Base-by-base conservation (phyloP, 495 filamentous ascomycete species). In the Penicillium atrosanguineum region DNA sequence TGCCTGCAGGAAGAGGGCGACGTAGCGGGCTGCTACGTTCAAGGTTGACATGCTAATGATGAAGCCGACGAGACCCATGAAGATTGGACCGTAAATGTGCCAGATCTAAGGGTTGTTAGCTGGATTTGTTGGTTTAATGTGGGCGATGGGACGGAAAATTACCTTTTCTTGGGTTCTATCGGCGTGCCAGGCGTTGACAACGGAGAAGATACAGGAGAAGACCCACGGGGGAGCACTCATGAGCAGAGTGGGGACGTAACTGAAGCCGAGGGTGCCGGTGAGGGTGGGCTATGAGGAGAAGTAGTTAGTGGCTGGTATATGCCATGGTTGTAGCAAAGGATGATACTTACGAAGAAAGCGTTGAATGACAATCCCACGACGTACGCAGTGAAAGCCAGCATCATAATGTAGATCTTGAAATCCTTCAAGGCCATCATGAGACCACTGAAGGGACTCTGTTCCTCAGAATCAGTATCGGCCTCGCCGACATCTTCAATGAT, bases 1-100 rank as follows among this genome's bases (percentile, higher is more conserved):
- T 11, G 72, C 83, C 84, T 92, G 91, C 40, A 94, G 75, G 81
- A 92, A 87, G 79, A 92, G 90, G 28, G 86, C 80, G 39, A 91
- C 67, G 62, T 92, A 94, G 42, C 89, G 74, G 7, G 89, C 83
- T 0, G 74, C 89, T 0, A 79, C 72, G 14, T 77, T 65, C 0
- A 79, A 83, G 0, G 88, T 92, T 0, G 82, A 70, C 16, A 86
- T 87, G 31, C 83, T 83, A 53, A 94, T 83, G 61, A 95, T 87
- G 29, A 89, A 93, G 2, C 86, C 88, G 20, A 76, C 65, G 12
- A 92, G 65, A 7, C 87, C 84, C 45, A 95, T 79, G 52, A 73
- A 72, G 36, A 93, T 76, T 0, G 90, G 88, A 14, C 83, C 46
- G 0, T 76, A 75, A 55, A 94, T 83, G 70, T 93, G 90, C 70